Evolutionary conservation across 345 rosid genomes (phyloP).

Genomic region (Pistacia integerrima): DNA sequence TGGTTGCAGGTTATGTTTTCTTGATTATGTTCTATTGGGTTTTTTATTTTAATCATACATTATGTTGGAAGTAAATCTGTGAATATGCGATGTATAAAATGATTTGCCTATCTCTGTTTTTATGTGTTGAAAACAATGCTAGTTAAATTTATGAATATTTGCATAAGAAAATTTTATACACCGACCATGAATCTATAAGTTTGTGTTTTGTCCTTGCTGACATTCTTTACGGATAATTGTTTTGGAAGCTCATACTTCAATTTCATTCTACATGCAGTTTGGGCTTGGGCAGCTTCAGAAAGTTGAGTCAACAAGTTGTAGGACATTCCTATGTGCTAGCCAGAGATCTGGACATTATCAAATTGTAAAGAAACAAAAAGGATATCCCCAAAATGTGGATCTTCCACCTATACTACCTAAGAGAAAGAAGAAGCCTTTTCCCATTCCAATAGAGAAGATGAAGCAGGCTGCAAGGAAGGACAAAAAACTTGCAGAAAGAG

Average conservation of each 20-base stretch:
- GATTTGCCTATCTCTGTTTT: background rate
- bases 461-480: conserved; percentile 57
- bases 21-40: conserved; percentile 6
- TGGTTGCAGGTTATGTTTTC: conserved; percentile 42
- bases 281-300: conserved; percentile 24
- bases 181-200: background rate
- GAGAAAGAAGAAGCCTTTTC: conserved; percentile 87
- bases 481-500: conserved; percentile 77
- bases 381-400: conserved; percentile 68
- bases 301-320: conserved; percentile 26
- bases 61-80: conserved; percentile 9
- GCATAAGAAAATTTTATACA: background rate
- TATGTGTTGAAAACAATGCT: background rate
- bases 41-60: conserved; percentile 7
- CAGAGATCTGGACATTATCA: conserved; percentile 33
- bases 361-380: conserved; percentile 29
- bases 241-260: background rate
- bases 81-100: background rate
- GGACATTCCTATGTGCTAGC: conserved; percentile 42
- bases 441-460: conserved; percentile 70
- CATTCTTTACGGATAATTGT: background rate
- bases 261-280: conserved; percentile 40
- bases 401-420: conserved; percentile 72
- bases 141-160: background rate
- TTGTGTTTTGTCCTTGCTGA: background rate